A percentile compares a stretch with the other conserved stretches of the same genome.
Evolutionary conservation across 2,329 filamentous ascomycete species (phyloP).

Genomic region (Penicillium verrucosum): DNA sequence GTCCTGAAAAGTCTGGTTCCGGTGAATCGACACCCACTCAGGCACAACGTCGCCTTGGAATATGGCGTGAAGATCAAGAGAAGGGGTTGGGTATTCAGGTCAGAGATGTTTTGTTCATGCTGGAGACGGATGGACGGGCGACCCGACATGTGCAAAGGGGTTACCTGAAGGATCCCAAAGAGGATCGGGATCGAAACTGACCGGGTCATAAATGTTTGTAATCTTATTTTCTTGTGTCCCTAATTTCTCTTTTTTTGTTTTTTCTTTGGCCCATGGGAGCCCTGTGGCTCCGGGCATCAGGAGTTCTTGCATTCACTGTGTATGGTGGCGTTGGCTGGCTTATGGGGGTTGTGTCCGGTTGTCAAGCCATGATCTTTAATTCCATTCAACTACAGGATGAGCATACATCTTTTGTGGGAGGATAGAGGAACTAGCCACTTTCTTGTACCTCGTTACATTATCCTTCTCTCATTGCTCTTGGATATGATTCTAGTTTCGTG

Average conservation of each 20-base stretch:
- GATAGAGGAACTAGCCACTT: neutral
- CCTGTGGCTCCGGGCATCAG: neutral
- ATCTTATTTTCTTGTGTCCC: slow-evolving; percentile 18
- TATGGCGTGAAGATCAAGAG: slow-evolving; percentile 72
- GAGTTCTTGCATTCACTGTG: slow-evolving; percentile 20
- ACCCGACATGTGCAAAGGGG: slow-evolving; percentile 44
- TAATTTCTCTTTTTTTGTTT: slow-evolving; percentile 10
- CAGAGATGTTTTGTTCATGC: slow-evolving; percentile 73
- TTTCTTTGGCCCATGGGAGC: neutral
- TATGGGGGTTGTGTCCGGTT: neutral
- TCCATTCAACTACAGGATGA: slow-evolving; percentile 7
- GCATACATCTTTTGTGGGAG: slow-evolving; percentile 1
- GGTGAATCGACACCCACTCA: slow-evolving; percentile 37
- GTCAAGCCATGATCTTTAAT: slow-evolving; percentile 6
- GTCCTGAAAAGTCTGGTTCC: slow-evolving; percentile 28
- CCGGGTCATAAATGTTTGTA: slow-evolving; percentile 15
- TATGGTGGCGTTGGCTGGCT: slow-evolving; percentile 18
- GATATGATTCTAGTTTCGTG: neutral
- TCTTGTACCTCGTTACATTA: slow-evolving; percentile 6
- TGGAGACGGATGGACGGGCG: slow-evolving; percentile 70
- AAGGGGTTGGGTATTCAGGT: slow-evolving; percentile 78
- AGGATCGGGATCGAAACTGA: slow-evolving; percentile 41
- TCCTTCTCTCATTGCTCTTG: neutral
- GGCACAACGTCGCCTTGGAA: slow-evolving; percentile 62
- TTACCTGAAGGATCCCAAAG: slow-evolving; percentile 42